These are phyloP conservation scores for Kalaharituber pfeilii DNA, from an alignment of 2,329 filamentous ascomycete genomes.

Conservation along the genomic window DNA sequence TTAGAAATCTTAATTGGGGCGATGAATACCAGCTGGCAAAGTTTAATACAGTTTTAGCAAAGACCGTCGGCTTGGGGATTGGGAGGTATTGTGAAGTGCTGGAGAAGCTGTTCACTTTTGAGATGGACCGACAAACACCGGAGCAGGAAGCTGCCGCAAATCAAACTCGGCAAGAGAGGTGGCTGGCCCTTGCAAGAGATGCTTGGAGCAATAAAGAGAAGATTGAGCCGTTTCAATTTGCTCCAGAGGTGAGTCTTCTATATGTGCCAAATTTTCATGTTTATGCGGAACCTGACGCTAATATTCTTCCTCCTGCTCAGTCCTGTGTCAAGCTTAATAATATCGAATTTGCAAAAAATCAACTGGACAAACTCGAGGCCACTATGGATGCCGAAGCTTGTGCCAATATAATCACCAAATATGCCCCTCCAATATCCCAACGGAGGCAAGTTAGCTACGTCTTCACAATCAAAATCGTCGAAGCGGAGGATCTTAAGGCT, in stretches of 20 bases:
- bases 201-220: conserved; percentile 84
- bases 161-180: conserved; percentile 77
- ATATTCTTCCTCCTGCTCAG: no score
- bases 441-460: conserved; percentile 63
- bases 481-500: conserved; percentile 94
- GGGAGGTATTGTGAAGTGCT: conserved; percentile 81
- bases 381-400: conserved; percentile 84
- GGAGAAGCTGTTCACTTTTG: conserved; percentile 65
- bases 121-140: conserved; percentile 83
- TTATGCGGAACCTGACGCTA: neutral
- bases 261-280: no score
- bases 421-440: conserved; percentile 50
- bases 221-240: conserved; percentile 92
- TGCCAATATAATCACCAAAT: conserved; percentile 58
- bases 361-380: conserved; percentile 77
- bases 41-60: conserved; percentile 88
- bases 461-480: conserved; percentile 96
- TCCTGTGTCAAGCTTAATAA: conserved; percentile 97
- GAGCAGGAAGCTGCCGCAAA: conserved; percentile 64
- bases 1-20: conserved; percentile 75
- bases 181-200: conserved; percentile 84
- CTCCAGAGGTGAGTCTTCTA: conserved; percentile 51
- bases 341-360: conserved; percentile 81
- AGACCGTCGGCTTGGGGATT: conserved; percentile 65
- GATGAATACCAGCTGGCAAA: conserved; percentile 86